Percentiles rank a stretch among this genome's conserved stretches.
Conservation (phyloP, 805 yeast genomes). For the Ogataea degrootiae region DNA sequence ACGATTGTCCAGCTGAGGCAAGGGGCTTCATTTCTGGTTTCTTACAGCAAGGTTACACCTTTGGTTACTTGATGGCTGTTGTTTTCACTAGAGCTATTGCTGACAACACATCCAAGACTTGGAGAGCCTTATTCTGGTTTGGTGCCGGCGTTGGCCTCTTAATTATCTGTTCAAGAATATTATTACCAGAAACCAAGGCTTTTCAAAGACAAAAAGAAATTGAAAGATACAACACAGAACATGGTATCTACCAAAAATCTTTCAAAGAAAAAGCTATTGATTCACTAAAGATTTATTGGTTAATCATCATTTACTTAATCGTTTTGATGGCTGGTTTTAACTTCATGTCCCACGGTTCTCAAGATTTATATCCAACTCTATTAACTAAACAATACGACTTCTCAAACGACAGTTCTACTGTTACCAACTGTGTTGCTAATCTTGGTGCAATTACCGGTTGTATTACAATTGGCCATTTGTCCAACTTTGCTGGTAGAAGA, state of each 20-base stretch:
- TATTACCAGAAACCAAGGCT: constrained; percentile 49
- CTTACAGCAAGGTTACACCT: constrained; percentile 77
- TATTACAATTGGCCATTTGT: constrained; percentile 47
- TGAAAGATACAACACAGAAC: constrained; percentile 28
- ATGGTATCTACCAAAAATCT: constrained; percentile 29
- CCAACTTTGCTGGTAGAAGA: constrained; percentile 54
- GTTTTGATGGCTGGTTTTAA: constrained; percentile 60
- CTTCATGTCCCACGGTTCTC: constrained; percentile 60
- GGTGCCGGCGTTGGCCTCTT: constrained; percentile 53
- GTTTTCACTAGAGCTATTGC: constrained; percentile 61
- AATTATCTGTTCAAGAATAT: constrained; percentile 37
- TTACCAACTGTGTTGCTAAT: constrained; percentile 53
- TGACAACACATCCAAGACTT: constrained; percentile 44
- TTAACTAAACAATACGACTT: constrained; percentile 42
- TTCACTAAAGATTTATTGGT: constrained; percentile 50
- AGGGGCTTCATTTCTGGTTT: constrained; percentile 61
- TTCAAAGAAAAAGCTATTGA: constrained; percentile 30
- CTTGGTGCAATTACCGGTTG: constrained; percentile 58
- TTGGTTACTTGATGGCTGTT: constrained; percentile 63
- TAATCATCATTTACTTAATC: constrained; percentile 51
- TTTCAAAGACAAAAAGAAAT: constrained; percentile 39
- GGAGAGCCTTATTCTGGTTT: constrained; percentile 70
- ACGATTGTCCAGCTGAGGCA: constrained; percentile 48
- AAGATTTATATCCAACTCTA: constrained; percentile 57
- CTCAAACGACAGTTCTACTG: constrained; percentile 42